Evolutionary conservation across 148 eudicot species (phyloP).

Genomic region (Chenopodium album): DNA sequence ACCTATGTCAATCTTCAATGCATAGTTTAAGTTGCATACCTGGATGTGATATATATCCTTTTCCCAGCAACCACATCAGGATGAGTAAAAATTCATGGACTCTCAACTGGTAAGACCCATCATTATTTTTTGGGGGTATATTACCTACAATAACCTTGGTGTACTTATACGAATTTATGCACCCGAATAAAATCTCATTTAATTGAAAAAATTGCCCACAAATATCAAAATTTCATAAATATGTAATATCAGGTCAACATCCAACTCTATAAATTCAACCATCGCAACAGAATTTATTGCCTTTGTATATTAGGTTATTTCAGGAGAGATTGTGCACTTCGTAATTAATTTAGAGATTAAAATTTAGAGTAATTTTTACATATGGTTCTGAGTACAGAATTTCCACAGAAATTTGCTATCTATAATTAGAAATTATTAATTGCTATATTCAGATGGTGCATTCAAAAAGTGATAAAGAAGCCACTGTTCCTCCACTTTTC

Average conservation of each 20-base stretch:
- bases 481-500: not conserved
- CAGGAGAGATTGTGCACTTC: not conserved
- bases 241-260: not conserved
- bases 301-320: not conserved
- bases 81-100: not conserved
- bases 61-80: not conserved
- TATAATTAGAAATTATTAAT: not conserved
- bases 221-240: not conserved
- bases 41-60: not conserved
- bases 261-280: not conserved
- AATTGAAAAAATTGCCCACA: not conserved
- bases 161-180: not conserved
- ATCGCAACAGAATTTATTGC: not conserved
- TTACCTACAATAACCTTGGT: not conserved
- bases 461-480: not conserved
- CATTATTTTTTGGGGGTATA: not conserved
- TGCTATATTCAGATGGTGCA: not conserved
- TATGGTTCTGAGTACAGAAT: not conserved
- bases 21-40: not conserved
- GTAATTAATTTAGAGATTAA: not conserved
- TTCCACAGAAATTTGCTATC: not conserved
- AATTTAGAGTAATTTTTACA: not conserved
- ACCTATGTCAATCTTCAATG: conserved; percentile 3
- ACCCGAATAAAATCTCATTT: no score
- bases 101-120: not conserved